Base-by-base conservation (phyloP, 306 rosid species). In the Quercus bicolor region DNA sequence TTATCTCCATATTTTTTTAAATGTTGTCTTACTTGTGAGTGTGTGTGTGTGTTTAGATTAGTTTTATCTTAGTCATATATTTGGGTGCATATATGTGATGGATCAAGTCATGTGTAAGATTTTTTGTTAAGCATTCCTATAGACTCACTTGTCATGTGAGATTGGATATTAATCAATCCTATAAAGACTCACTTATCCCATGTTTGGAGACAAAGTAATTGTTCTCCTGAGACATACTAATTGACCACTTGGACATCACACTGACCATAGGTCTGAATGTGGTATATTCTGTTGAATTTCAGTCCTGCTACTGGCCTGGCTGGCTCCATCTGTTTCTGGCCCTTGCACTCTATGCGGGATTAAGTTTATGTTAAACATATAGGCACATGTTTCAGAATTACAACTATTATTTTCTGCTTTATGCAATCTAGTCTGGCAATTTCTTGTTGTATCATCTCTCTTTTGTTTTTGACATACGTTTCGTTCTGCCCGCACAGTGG, bases 401-500 rank as follows among this genome's bases (percentile, higher is more conserved):
- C 33, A 76, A 65, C 54, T 15, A n/a, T 19, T 18, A 29, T 26
- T 66, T 24, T 16, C 12, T 53, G 18, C 5, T 4, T 51, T 37
- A 4, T 33, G 71, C 20, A 18, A 60, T 78, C 40, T 70, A 55
- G 34, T 56, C 66, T 64, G 72, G 71, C 66, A 59, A 15, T 53
- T 68, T n/a, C 40, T 29, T 37, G 43, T 28, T 48, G 28, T 73
- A 29, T 56, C 60, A 72, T 61, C 24, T 59, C 75, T 78, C 21
- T 71, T 51, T 71, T 56, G 59, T 48, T 83, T 56, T 68, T 82
- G 73, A 77, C 73, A 75, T 69, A 52, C 74, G 45, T 45, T 74
- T 81, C 33, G 33, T 73, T 77, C 72, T 74, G 68, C 80, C 62
- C 69, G 62, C 66, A 66, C 77, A 95, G 98, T 95, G 98, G 87